Evolutionary conservation across 1,284 basidiomycete species (phyloP).

Genomic region (Tranzscheliella williamsii): DNA sequence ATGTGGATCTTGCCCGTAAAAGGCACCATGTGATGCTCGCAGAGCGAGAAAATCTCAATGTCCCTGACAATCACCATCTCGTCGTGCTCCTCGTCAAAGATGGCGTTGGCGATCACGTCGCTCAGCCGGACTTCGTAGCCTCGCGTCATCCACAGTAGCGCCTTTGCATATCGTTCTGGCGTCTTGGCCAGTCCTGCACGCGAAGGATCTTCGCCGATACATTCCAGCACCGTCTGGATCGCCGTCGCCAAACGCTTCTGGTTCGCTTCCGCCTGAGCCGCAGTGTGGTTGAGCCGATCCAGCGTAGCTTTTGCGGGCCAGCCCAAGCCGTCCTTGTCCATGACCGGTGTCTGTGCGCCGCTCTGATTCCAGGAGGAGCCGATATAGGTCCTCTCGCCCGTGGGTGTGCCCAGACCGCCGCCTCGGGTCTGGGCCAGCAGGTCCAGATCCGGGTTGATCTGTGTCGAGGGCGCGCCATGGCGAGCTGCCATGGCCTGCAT

Average conservation of each 20-base stretch:
- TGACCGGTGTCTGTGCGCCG: slow-evolving; percentile 47
- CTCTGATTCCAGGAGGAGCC: slow-evolving; percentile 26
- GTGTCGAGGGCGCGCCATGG: slow-evolving; percentile 5
- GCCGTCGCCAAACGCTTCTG: slow-evolving; percentile 74
- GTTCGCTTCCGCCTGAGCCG: slow-evolving; percentile 45
- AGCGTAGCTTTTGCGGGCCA: slow-evolving; percentile 57
- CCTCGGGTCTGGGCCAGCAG: slow-evolving; percentile 29
- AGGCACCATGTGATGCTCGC: slow-evolving; percentile 98
- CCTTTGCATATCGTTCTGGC: slow-evolving; percentile 94
- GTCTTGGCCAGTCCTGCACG: slow-evolving; percentile 88
- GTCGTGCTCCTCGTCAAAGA: slow-evolving; percentile 98
- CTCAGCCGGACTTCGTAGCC: slow-evolving; percentile 94
- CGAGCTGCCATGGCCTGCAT: neutral
- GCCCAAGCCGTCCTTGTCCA: slow-evolving; percentile 56
- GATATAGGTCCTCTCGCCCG: slow-evolving; percentile 48
- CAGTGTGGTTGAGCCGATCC: slow-evolving; percentile 48
- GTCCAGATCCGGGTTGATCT: slow-evolving; percentile 9
- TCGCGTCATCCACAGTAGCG: slow-evolving; percentile 98
- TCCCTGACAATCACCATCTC: slow-evolving; percentile 99
- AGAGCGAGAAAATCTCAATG: slow-evolving; percentile 94
- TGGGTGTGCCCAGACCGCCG: slow-evolving; percentile 52
- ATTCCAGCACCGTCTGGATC: slow-evolving; percentile 89
- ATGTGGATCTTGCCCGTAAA: slow-evolving; percentile 81
- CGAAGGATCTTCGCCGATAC: slow-evolving; percentile 96
- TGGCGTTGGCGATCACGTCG: slow-evolving; percentile 97